A percentile compares a stretch with the other conserved stretches of the same genome.
phyloP scores from a whole-genome alignment of 371 early-diverging fungal genomes.

The Syncephalis plumigaleata region DNA sequence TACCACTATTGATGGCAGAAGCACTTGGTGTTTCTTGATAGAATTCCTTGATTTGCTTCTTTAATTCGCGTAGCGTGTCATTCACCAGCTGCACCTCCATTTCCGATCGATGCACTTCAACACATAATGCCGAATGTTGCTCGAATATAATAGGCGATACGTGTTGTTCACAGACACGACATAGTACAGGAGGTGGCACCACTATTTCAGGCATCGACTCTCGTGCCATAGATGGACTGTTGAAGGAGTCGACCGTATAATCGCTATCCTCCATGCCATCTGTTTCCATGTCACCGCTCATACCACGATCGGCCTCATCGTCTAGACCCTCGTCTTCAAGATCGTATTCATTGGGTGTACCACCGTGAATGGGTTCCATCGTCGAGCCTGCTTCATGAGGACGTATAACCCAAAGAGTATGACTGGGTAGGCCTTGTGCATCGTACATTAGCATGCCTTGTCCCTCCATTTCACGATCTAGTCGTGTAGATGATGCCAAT shows the following conservation, averaged over 20 bases:
- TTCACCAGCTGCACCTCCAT: constrained; percentile 51
- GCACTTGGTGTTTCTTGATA: constrained; percentile 15
- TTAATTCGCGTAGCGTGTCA: constrained; percentile 48
- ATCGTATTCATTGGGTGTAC: constrained; percentile 1
- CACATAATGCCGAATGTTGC: constrained; percentile 52
- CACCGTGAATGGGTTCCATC: background rate
- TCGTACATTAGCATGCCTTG: constrained; percentile 85
- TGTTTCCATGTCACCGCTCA: background rate
- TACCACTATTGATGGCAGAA: background rate
- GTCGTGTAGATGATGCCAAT: background rate
- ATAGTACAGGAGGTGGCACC: constrained; percentile 26
- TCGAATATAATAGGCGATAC: constrained; percentile 58
- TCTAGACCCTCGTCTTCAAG: too few relatives aligned
- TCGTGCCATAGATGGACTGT: too few relatives aligned
- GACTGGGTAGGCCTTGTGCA: constrained; percentile 41
- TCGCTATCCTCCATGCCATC: background rate
- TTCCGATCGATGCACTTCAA: constrained; percentile 61
- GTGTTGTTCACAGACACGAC: constrained; percentile 64
- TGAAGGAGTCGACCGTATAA: constrained; percentile 6
- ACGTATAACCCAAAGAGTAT: constrained; percentile 62
- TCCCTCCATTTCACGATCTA: constrained; percentile 53
- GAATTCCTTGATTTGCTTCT: constrained; percentile 27
- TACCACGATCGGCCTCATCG: background rate
- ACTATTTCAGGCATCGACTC: too few relatives aligned
- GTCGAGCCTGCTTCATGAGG: background rate